phyloP scores from a whole-genome alignment of 2,329 filamentous ascomycete species.

The Grosmannia clavigera region DNA sequence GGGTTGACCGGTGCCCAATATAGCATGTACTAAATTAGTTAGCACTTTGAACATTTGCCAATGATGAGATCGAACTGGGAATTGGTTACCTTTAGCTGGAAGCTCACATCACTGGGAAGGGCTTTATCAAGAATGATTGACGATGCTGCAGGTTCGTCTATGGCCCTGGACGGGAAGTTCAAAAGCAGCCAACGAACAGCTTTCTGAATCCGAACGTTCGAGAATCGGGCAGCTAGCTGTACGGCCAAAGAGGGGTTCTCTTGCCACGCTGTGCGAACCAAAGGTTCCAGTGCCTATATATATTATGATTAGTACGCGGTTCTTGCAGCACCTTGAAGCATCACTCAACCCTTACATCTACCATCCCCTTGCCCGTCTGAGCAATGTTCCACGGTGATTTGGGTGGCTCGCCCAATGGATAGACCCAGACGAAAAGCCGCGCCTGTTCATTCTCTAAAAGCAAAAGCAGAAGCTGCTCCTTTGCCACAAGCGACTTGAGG shows the following conservation, averaged over 20 bases:
- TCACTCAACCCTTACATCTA: slow-evolving; percentile 22
- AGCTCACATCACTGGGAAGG: slow-evolving; percentile 66
- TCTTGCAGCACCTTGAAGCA: slow-evolving; percentile 9
- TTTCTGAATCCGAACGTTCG: slow-evolving; percentile 55
- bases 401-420: slow-evolving; percentile 54
- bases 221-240: slow-evolving; percentile 69
- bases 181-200: slow-evolving; percentile 73
- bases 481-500: slow-evolving; percentile 56
- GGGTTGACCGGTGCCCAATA: slow-evolving; percentile 92
- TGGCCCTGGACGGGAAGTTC: slow-evolving; percentile 70
- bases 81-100: slow-evolving; percentile 62
- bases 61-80: background rate
- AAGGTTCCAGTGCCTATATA: slow-evolving; percentile 40
- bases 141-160: slow-evolving; percentile 70
- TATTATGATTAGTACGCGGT: background rate
- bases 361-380: slow-evolving; percentile 26
- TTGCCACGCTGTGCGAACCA: slow-evolving; percentile 74
- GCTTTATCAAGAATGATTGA: slow-evolving; percentile 67
- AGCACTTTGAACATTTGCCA: slow-evolving; percentile 14
- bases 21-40: slow-evolving; percentile 56
- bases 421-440: slow-evolving; percentile 79
- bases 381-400: slow-evolving; percentile 25
- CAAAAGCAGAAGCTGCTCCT: slow-evolving; percentile 71
- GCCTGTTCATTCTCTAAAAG: slow-evolving; percentile 76
- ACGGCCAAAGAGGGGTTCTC: slow-evolving; percentile 81